A percentile compares a stretch with the other conserved stretches of the same genome.
Conservation (phyloP, 78 protist species). For the Dictyostelium firmibasis region DNA sequence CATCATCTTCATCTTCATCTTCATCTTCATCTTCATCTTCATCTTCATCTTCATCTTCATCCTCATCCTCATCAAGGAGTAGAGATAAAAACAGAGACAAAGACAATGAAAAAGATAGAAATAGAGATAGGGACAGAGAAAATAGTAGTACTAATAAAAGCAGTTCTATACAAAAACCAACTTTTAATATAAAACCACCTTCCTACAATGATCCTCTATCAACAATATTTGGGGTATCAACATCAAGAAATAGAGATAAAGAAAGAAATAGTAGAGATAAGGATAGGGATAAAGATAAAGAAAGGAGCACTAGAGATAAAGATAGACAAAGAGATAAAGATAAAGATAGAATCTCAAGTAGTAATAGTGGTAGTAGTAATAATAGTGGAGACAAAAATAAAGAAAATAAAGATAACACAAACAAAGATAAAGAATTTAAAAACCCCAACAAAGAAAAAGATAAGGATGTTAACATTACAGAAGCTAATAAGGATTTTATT, state of each 20-base stretch:
- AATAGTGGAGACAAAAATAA: neutral
- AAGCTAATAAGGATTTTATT: no score
- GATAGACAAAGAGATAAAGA: neutral
- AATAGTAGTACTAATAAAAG: neutral
- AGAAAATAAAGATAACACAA: no score
- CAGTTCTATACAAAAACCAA: neutral
- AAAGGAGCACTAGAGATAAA: neutral
- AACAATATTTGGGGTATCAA: neutral
- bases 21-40: neutral
- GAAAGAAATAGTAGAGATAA: neutral
- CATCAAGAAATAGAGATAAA: neutral
- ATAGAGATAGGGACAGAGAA: no score
- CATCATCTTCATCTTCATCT: neutral
- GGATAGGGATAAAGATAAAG: neutral
- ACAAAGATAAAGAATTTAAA: no score
- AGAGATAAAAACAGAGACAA: neutral
- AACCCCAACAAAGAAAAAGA: no score
- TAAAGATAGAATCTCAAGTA: neutral
- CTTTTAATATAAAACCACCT: neutral
- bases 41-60: neutral
- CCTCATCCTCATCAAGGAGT: no score
- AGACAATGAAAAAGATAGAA: neutral
- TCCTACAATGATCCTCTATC: neutral
- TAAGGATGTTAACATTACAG: no score
- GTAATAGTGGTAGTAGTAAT: neutral